These are phyloP conservation scores for Solanum etuberosum DNA, from an alignment of 257 asterid species.

Conservation along the genomic window DNA sequence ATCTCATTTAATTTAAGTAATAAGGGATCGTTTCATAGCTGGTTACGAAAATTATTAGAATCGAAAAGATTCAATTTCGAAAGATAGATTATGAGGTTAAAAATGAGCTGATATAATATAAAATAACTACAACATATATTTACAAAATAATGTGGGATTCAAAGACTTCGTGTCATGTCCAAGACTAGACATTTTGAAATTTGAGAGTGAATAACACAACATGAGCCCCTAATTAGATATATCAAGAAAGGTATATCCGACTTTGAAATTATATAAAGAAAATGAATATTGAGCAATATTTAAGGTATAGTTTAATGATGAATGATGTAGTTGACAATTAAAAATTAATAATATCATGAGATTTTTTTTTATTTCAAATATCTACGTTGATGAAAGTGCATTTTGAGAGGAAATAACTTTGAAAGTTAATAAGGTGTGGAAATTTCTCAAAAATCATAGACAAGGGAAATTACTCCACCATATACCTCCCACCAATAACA, in stretches of 20 bases:
- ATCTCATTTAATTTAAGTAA: too few species aligned
- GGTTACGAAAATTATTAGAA: too few species aligned
- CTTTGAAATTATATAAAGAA: neutral
- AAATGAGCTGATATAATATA: too few species aligned
- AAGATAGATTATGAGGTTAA: too few species aligned
- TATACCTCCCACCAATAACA: neutral
- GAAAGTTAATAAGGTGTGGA: neutral
- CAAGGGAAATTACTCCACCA: neutral
- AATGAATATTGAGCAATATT: neutral
- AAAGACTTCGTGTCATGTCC: neutral
- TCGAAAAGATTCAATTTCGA: fast-evolving
- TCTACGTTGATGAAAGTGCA: neutral
- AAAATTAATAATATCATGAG: neutral
- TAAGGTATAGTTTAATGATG: neutral
- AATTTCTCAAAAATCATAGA: neutral
- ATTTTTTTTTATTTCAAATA: too few species aligned
- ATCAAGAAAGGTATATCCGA: neutral
- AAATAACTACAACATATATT: too few species aligned
- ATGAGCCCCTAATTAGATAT: neutral
- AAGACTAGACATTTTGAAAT: neutral
- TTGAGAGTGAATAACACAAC: neutral
- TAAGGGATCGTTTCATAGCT: neutral
- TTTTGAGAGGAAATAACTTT: neutral
- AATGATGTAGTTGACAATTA: neutral
- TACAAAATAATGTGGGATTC: too few species aligned